phyloP scores from a whole-genome alignment of 2,329 filamentous ascomycete genomes.

The Periconia macrospinosa region DNA sequence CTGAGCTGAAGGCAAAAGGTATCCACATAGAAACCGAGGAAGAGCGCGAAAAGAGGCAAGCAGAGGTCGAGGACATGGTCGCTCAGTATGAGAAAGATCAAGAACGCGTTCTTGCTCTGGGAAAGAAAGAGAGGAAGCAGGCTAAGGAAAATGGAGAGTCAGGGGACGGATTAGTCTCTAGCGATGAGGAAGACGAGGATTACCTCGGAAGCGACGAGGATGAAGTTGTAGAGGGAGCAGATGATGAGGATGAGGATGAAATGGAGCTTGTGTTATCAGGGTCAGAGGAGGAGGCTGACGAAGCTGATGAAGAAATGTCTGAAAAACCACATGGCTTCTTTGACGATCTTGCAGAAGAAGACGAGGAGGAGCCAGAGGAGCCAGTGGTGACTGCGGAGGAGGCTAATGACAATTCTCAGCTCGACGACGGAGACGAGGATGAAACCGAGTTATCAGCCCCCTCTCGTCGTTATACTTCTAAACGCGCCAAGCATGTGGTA shows the following conservation, averaged over 20 bases:
- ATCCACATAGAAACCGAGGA: slow-evolving; percentile 81
- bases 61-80: slow-evolving; percentile 78
- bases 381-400: slow-evolving; percentile 6
- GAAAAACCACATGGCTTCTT: slow-evolving; percentile 38
- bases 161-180: slow-evolving; percentile 49
- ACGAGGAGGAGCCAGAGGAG: slow-evolving; percentile 26
- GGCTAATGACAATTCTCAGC: slow-evolving; percentile 10
- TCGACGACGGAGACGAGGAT: slow-evolving; percentile 47
- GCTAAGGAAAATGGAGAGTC: slow-evolving; percentile 63
- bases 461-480: slow-evolving; percentile 53
- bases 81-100: slow-evolving; percentile 74
- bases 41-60: slow-evolving; percentile 79
- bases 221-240: slow-evolving; percentile 44
- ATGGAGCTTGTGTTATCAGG: slow-evolving; percentile 48
- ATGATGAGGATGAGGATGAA: slow-evolving; percentile 44
- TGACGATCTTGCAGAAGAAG: slow-evolving; percentile 46
- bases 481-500: slow-evolving; percentile 55
- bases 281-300: slow-evolving; percentile 45
- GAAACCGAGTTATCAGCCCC: slow-evolving; percentile 51
- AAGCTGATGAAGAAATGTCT: slow-evolving; percentile 24
- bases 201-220: slow-evolving; percentile 52
- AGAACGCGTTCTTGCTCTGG: slow-evolving; percentile 76
- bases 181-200: slow-evolving; percentile 60
- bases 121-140: slow-evolving; percentile 72
- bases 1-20: slow-evolving; percentile 76